A percentile compares a stretch with the other conserved stretches of the same genome.
Conservation (phyloP, 2,329 filamentous ascomycete genomes). For the Chrysoporthe deuterocubensis region DNA sequence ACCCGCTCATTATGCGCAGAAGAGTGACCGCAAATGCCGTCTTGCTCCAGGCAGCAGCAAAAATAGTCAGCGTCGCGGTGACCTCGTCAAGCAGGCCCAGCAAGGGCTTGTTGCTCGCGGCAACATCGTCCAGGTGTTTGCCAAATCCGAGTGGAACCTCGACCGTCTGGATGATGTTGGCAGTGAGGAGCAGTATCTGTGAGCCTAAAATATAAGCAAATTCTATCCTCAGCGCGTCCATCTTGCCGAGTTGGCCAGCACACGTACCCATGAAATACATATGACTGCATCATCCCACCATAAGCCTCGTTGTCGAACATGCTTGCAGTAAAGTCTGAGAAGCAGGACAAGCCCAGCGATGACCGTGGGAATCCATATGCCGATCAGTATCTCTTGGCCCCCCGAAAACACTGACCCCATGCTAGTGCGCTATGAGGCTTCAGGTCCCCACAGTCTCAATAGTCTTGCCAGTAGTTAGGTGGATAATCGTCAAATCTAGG, state of each 20-base stretch:
- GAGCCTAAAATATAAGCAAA: not conserved
- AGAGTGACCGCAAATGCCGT: constrained; percentile 43
- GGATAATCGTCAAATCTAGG: not conserved
- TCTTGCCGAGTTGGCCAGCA: not conserved
- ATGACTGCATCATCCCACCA: constrained; percentile 8
- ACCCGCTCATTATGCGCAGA: constrained; percentile 36
- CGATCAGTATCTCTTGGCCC: not conserved
- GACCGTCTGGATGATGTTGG: constrained; percentile 21
- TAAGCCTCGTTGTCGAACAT: constrained; percentile 1
- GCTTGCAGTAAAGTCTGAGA: not conserved
- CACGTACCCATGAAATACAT: not conserved
- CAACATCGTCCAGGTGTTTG: constrained; percentile 9
- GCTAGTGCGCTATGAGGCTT: not conserved
- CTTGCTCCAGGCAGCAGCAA: constrained; percentile 40
- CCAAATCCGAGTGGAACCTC: constrained; percentile 10
- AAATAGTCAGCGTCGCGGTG: constrained; percentile 28
- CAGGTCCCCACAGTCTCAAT: not conserved
- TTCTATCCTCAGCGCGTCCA: not conserved
- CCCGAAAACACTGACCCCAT: not conserved
- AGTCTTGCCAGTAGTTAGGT: not conserved
- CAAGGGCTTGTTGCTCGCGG: not conserved
- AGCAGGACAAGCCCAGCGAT: not conserved
- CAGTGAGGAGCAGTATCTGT: not conserved
- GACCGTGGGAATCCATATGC: not conserved
- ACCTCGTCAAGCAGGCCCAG: constrained; percentile 6